phyloP scores from a whole-genome alignment of 116 monocot species.

The Phalaenopsis hybrid region DNA sequence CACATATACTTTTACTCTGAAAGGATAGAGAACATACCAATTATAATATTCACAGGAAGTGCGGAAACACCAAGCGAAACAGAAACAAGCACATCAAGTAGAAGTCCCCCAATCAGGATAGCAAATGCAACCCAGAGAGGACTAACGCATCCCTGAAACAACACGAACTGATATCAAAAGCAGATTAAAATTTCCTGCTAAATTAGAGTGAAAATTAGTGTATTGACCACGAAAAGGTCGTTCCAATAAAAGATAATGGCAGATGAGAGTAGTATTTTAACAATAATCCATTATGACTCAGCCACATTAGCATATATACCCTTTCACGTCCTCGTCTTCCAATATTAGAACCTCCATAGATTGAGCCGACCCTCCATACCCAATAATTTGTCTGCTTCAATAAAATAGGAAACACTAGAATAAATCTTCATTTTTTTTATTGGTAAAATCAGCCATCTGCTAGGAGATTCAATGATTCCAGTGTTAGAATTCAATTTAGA shows the following conservation, averaged over 20 bases:
- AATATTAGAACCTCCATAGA: constrained; percentile 37
- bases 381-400: constrained; percentile 80
- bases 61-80: constrained; percentile 92
- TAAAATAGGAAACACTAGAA: constrained; percentile 20
- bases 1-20: background rate
- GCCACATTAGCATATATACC: constrained; percentile 36
- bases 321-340: constrained; percentile 49
- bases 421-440: constrained; percentile 13
- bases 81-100: constrained; percentile 85
- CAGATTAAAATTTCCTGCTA: constrained; percentile 5
- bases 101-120: constrained; percentile 85
- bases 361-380: constrained; percentile 80
- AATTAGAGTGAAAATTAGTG: background rate
- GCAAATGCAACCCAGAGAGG: constrained; percentile 88
- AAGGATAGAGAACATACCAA: constrained; percentile 41
- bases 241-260: background rate
- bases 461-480: constrained; percentile 4
- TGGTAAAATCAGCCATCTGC: constrained; percentile 12
- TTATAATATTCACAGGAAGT: constrained; percentile 89
- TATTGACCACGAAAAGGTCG: background rate
- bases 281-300: constrained; percentile 4
- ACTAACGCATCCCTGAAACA: constrained; percentile 67
- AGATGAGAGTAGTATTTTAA: background rate
- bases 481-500: background rate
- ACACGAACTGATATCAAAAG: constrained; percentile 12